Conservation (phyloP, 768 basidiomycete genomes). For the Gelatoporia subvermispora region DNA sequence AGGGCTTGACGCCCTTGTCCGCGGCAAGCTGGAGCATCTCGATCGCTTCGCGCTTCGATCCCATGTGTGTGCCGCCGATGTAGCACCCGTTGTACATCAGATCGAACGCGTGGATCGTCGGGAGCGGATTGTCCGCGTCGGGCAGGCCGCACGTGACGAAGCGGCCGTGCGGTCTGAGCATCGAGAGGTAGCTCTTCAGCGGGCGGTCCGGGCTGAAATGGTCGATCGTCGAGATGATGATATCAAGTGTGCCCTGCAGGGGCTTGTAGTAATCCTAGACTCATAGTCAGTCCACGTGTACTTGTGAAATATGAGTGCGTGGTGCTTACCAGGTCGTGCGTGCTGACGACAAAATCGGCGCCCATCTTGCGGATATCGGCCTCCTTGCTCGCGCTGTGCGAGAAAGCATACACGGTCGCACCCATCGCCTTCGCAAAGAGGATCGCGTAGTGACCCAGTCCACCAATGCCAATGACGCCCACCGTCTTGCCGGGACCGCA, state of each 20-base stretch:
- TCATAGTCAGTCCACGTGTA: too few species aligned
- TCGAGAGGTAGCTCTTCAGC: slow-evolving; percentile 30
- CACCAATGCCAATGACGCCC: slow-evolving; percentile 60
- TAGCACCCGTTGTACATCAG: slow-evolving; percentile 20
- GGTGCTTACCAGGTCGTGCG: slow-evolving; percentile 12
- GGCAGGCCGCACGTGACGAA: slow-evolving; percentile 54
- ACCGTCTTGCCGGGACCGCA: slow-evolving; percentile 55
- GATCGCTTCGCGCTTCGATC: slow-evolving; percentile 48
- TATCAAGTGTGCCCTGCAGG: slow-evolving; percentile 35
- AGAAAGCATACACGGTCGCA: slow-evolving; percentile 50
- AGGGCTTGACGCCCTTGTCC: slow-evolving; percentile 47
- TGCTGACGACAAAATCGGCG: slow-evolving; percentile 47
- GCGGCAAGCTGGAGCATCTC: slow-evolving; percentile 56
- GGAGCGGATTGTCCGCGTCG: slow-evolving; percentile 37
- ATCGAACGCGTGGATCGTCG: slow-evolving; percentile 21
- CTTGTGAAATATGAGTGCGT: too few species aligned
- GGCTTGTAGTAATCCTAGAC: slow-evolving; percentile 33
- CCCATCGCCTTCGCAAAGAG: slow-evolving; percentile 48
- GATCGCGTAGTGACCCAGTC: slow-evolving; percentile 38
- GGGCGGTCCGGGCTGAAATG: slow-evolving; percentile 11
- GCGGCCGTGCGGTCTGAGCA: slow-evolving; percentile 44
- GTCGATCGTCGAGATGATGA: slow-evolving; percentile 36
- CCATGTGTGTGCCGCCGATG: slow-evolving; percentile 35
- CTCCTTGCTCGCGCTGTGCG: slow-evolving; percentile 46
- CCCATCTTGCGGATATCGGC: slow-evolving; percentile 52